Percentiles rank a stretch among this genome's conserved stretches.
Evolutionary conservation across 306 rosid genomes (phyloP).

Genomic region (Cyclanthera cordifolia): DNA sequence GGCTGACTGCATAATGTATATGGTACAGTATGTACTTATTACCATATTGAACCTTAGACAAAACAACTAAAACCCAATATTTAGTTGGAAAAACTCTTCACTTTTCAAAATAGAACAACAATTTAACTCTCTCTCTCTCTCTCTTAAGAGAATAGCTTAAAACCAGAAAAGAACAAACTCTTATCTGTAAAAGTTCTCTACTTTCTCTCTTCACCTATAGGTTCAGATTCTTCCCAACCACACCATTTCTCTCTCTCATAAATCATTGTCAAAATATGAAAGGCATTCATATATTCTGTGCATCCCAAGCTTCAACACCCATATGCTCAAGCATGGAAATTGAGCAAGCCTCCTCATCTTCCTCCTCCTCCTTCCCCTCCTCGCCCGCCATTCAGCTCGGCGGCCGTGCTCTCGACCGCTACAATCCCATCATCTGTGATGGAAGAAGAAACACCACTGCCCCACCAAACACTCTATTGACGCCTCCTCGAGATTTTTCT

Average conservation of each 20-base stretch:
- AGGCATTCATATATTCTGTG: constrained; percentile 54
- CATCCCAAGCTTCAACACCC: constrained; percentile 78
- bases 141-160: neutral
- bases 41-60: neutral
- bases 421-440: constrained; percentile 75
- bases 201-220: neutral
- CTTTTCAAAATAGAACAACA: neutral
- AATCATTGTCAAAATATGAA: constrained; percentile 9
- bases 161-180: constrained; percentile 9
- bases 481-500: constrained; percentile 26
- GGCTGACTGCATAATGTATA: neutral
- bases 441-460: constrained; percentile 29
- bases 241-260: neutral
- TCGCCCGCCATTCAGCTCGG: constrained; percentile 56
- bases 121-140: neutral
- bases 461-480: constrained; percentile 13
- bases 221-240: constrained; percentile 9
- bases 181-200: neutral
- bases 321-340: constrained; percentile 70
- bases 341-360: constrained; percentile 19
- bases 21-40: neutral
- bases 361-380: constrained; percentile 46
- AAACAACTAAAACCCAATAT: neutral
- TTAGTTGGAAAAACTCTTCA: too few species aligned
- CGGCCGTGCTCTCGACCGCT: constrained; percentile 74